Evolutionary conservation across 106 monocot genomes (phyloP), one percentile per base, ranked within the genome.

Genomic region (Apostasia ramifera): DNA sequence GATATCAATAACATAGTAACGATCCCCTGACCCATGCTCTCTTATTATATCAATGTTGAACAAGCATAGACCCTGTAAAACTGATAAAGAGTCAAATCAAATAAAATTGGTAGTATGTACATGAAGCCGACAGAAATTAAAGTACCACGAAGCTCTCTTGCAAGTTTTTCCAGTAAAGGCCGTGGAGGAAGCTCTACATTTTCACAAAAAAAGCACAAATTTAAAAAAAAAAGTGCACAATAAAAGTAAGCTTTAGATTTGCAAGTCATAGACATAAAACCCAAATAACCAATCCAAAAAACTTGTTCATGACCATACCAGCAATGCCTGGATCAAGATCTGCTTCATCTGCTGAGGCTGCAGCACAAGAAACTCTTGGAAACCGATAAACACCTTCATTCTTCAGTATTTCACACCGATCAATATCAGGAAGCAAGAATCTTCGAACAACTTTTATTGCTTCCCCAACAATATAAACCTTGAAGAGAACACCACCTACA

Each of bases 1-100:
- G 73, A 94, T 94, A 60, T 94, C 94, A 53, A 94, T 90, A 53
- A 94, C 90, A 73, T 94, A 91, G 66, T 81, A 94, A 53, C 72
- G 76, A 56, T 94, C 86, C 61, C 68, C 80, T 45, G 82, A 85
- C 6, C 90, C 90, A 76, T 79, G 90, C 75, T 94, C 84, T 71
- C 94, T 84, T 62, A 94, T 94, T 44, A 94, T 87, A 76, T 94
- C 94, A 55, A 94, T 85, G 74, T 94, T 94, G 78, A 94, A 94
- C 67, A 94, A 68, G 50, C 83, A 76, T 47, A 94, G 82, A 55
- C 94, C 94, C 94, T 94, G 72, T 1, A 44, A 14, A 51, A 11
- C 53, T 66, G 44, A 72, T 6, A n/a, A 26, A 57, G 51, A 13
- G 4, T 9, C 8, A 62, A 13, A n/a, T 41, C 4, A 47, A 74